These are phyloP conservation scores for Stemphylium vesicarium DNA, from an alignment of 2,329 filamentous ascomycete species.

Conservation along the genomic window DNA sequence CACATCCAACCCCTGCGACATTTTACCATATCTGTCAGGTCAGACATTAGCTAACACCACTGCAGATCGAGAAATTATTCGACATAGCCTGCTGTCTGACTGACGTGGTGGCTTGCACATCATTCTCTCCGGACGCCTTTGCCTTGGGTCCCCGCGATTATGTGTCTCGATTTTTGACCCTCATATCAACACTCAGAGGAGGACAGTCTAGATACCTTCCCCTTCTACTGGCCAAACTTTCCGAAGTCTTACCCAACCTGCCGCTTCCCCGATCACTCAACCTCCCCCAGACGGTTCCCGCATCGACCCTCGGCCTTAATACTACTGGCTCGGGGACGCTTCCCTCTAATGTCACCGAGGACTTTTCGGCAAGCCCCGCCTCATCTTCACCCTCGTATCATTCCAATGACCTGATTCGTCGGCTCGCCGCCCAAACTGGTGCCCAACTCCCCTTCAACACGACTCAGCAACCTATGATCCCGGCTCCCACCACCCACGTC, in stretches of 20 bases:
- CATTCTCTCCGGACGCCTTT: constrained; percentile 64
- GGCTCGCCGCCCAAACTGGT: constrained; percentile 44
- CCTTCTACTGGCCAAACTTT: constrained; percentile 76
- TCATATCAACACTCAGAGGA: constrained; percentile 73
- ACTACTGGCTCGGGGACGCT: constrained; percentile 32
- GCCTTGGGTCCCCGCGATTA: constrained; percentile 68
- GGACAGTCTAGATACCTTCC: constrained; percentile 79
- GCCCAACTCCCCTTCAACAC: constrained; percentile 44
- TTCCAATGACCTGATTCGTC: constrained; percentile 43
- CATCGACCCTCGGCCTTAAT: constrained; percentile 37
- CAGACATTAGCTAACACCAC: constrained; percentile 32
- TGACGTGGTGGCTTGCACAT: constrained; percentile 71
- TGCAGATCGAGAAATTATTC: constrained; percentile 77
- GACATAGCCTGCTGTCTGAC: constrained; percentile 76
- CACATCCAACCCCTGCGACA: constrained; percentile 16
- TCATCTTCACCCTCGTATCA: constrained; percentile 41
- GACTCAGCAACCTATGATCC: constrained; percentile 39
- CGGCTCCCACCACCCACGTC: constrained; percentile 40
- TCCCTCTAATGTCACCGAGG: constrained; percentile 40
- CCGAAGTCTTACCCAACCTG: constrained; percentile 68
- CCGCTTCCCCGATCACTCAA: constrained; percentile 46
- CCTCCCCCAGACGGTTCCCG: constrained; percentile 35
- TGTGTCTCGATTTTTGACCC: constrained; percentile 69
- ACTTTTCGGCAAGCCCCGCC: constrained; percentile 34
- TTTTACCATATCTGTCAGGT: constrained; percentile 25